phyloP scores from a whole-genome alignment of 2,329 filamentous ascomycete species.

The Sclerotinia trifoliorum region DNA sequence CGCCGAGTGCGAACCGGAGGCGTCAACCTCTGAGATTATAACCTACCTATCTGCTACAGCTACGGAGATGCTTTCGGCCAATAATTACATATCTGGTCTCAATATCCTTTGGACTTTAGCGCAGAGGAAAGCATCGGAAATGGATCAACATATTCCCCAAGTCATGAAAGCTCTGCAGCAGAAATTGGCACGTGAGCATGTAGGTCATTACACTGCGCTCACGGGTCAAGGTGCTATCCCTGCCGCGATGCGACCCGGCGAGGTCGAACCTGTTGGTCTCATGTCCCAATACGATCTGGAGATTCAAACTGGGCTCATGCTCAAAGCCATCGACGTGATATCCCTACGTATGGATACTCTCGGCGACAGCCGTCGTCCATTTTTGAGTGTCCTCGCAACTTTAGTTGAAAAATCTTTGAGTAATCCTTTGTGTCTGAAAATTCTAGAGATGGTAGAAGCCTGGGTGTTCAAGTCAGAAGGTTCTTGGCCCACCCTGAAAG shows the following conservation, averaged over 20 bases:
- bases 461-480: conserved; percentile 97
- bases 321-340: conserved; percentile 92
- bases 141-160: conserved; percentile 82
- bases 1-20: conserved; percentile 79
- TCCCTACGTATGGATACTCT: conserved; percentile 89
- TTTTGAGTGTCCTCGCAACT: conserved; percentile 90
- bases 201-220: conserved; percentile 67
- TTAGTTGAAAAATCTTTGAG: conserved; percentile 94
- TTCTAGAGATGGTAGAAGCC: conserved; percentile 86
- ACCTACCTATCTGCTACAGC: conserved; percentile 81
- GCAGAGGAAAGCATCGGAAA: conserved; percentile 77
- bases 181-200: conserved; percentile 91
- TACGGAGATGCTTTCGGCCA: conserved; percentile 78
- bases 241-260: conserved; percentile 42
- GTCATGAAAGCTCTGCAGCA: conserved; percentile 92
- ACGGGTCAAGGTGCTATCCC: conserved; percentile 49
- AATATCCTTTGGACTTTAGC: conserved; percentile 93
- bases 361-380: conserved; percentile 86
- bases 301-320: conserved; percentile 85
- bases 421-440: conserved; percentile 82
- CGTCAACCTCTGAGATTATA: conserved; percentile 82
- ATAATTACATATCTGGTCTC: conserved; percentile 82
- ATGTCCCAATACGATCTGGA: conserved; percentile 77
- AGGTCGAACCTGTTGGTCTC: conserved; percentile 54
- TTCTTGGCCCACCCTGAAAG: conserved; percentile 94